Conservation (phyloP, 352 stramenopile species). For the Phytopythium boreale region DNA sequence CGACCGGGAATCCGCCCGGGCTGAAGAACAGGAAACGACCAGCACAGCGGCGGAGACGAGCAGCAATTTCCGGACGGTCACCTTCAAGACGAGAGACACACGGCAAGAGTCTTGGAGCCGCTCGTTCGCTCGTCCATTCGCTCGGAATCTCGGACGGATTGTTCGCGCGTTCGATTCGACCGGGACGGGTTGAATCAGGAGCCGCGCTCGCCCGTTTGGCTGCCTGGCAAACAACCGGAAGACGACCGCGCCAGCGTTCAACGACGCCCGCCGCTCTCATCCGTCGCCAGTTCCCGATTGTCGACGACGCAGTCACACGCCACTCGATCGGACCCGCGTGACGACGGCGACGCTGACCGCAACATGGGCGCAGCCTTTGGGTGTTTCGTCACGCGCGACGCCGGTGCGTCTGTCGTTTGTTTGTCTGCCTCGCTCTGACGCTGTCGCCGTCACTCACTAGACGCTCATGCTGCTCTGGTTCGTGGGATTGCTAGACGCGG, state of each 20-base stretch:
- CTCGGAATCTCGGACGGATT: neutral
- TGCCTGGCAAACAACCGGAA: neutral
- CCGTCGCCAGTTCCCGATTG: slow-evolving; percentile 1
- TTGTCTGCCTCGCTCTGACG: neutral
- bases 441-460: slow-evolving; percentile 5
- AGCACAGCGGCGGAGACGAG: too few relatives aligned
- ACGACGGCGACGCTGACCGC: neutral
- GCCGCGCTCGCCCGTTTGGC: neutral
- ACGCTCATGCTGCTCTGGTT: slow-evolving; percentile 4
- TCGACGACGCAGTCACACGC: neutral
- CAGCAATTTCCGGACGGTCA: neutral
- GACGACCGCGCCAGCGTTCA: too few relatives aligned
- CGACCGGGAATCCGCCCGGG: too few relatives aligned
- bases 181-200: neutral
- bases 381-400: slow-evolving; percentile 1
- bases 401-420: neutral
- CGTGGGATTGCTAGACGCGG: neutral
- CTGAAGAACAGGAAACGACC: neutral
- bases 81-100: neutral
- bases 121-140: neutral
- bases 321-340: too few relatives aligned
- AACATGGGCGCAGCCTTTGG: slow-evolving; percentile 3
- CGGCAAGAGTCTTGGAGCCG: neutral
- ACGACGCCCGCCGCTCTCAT: neutral
- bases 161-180: neutral